These are phyloP conservation scores for Verticillium tricorpus DNA, from an alignment of 2,329 filamentous ascomycete species.

Conservation along the genomic window DNA sequence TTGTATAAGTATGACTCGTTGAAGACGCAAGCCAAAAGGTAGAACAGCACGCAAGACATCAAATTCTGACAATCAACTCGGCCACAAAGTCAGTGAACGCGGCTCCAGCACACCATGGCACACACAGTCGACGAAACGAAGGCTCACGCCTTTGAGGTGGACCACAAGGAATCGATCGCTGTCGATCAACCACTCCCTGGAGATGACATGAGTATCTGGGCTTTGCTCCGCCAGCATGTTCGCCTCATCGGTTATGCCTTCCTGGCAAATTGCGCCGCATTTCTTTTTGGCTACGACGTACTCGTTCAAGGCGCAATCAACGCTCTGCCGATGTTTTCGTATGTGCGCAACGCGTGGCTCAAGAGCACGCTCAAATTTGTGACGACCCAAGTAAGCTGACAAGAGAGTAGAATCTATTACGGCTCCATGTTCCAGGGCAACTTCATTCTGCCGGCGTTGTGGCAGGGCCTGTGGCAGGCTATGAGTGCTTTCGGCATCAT, in stretches of 20 bases:
- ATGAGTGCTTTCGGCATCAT: not conserved
- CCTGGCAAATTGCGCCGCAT: not conserved
- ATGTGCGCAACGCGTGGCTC: not conserved
- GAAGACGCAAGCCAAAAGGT: too few relatives aligned
- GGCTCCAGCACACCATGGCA: too few relatives aligned
- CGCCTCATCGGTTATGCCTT: not conserved
- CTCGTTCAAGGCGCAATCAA: not conserved
- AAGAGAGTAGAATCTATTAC: not conserved
- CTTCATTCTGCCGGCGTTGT: not conserved
- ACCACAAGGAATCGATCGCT: too few relatives aligned
- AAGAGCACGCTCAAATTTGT: too few relatives aligned
- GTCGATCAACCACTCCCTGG: not conserved
- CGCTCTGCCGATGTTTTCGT: not conserved
- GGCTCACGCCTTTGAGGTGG: too few relatives aligned
- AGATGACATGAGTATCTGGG: not conserved
- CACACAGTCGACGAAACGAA: too few relatives aligned
- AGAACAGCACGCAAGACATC: too few relatives aligned
- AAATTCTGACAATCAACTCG: too few relatives aligned
- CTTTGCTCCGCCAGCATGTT: not conserved
- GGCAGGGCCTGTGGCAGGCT: not conserved
- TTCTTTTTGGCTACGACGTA: not conserved
- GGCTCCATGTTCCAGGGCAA: not conserved
- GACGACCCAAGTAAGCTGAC: not conserved
- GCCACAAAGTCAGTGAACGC: too few relatives aligned
- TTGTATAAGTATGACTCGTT: too few relatives aligned